A percentile compares a stretch with the other conserved stretches of the same genome.
Conservation (phyloP, 257 asterid genomes). For the Jacaranda mimosifolia region DNA sequence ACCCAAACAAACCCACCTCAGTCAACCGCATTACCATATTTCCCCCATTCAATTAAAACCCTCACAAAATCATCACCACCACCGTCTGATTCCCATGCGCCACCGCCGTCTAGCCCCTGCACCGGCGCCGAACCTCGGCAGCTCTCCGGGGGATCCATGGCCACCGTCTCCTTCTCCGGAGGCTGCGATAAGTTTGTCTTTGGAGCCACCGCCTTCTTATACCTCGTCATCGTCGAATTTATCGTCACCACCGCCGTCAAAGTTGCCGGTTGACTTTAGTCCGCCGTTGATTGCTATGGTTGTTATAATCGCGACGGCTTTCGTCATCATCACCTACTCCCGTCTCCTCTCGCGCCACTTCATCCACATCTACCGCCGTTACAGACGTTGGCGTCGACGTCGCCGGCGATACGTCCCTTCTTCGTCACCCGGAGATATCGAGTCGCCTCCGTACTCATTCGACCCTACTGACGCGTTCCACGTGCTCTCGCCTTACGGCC, state of each 20-base stretch:
- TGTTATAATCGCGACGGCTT: conserved; percentile 79
- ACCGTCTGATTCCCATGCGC: conserved; percentile 48
- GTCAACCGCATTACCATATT: conserved; percentile 45
- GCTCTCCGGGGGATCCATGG: background rate
- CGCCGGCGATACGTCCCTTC: conserved; percentile 79
- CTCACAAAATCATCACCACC: conserved; percentile 37
- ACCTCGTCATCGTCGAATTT: conserved; percentile 35
- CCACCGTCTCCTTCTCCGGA: conserved; percentile 39
- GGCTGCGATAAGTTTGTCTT: conserved; percentile 20
- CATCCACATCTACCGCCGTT: conserved; percentile 67
- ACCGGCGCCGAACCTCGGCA: conserved; percentile 39
- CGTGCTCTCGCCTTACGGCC: conserved; percentile 87
- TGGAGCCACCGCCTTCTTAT: conserved; percentile 19
- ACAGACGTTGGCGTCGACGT: conserved; percentile 73
- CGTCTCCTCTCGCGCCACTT: conserved; percentile 83
- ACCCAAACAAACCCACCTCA: conserved; percentile 36
- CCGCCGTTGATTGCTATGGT: conserved; percentile 98
- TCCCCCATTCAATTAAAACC: conserved; percentile 41
- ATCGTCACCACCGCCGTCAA: conserved; percentile 62
- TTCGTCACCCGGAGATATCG: conserved; percentile 76
- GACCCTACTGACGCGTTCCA: conserved; percentile 70
- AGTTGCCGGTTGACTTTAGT: conserved; percentile 76
- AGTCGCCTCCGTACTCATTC: conserved; percentile 78
- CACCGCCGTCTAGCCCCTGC: conserved; percentile 48
- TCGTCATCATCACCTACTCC: conserved; percentile 88